Percentiles rank a stretch among this genome's conserved stretches.
Conservation (phyloP, 306 rosid genomes). For the Vigna angularis region DNA sequence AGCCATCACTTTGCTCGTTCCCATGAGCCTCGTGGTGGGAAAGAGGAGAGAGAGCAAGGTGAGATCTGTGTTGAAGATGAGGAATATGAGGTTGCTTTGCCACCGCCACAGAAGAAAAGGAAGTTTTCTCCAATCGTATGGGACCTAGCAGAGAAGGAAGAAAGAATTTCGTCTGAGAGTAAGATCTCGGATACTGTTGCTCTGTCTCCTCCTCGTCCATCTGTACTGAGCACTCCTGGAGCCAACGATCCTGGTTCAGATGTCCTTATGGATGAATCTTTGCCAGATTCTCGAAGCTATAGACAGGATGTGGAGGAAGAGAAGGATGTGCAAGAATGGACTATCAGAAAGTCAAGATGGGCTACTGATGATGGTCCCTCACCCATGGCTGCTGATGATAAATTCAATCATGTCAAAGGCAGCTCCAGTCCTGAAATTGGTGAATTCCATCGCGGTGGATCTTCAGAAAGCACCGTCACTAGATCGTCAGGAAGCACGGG, state of each 20-base stretch:
- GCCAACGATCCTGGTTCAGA: not conserved
- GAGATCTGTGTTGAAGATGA: conserved; percentile 31
- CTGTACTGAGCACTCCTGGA: not conserved
- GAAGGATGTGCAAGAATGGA: conserved; percentile 42
- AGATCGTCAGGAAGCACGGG: conserved; percentile 55
- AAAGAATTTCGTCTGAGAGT: conserved; percentile 42
- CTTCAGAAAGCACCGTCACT: conserved; percentile 49
- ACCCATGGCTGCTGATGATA: conserved; percentile 49
- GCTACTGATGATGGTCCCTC: conserved; percentile 62
- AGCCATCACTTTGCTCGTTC: conserved; percentile 21
- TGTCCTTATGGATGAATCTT: conserved; percentile 6
- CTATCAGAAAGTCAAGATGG: conserved; percentile 82
- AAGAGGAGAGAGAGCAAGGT: conserved; percentile 47
- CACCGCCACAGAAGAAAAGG: conserved; percentile 65
- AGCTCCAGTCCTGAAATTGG: conserved; percentile 63
- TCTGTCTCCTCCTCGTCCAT: conserved; percentile 22
- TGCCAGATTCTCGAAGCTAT: conserved; percentile 22
- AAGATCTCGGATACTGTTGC: conserved; percentile 34
- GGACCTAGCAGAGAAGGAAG: conserved; percentile 61
- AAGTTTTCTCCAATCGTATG: conserved; percentile 72
- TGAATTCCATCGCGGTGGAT: conserved; percentile 50
- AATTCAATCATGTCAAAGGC: conserved; percentile 22
- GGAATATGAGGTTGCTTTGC: conserved; percentile 1
- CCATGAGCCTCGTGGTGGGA: conserved; percentile 37
- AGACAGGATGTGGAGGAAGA: conserved; percentile 44